A percentile compares a stretch with the other conserved stretches of the same genome.
These are phyloP conservation scores for Elongisporangium senticosum DNA, from an alignment of 352 stramenopile species.

Conservation along the genomic window DNA sequence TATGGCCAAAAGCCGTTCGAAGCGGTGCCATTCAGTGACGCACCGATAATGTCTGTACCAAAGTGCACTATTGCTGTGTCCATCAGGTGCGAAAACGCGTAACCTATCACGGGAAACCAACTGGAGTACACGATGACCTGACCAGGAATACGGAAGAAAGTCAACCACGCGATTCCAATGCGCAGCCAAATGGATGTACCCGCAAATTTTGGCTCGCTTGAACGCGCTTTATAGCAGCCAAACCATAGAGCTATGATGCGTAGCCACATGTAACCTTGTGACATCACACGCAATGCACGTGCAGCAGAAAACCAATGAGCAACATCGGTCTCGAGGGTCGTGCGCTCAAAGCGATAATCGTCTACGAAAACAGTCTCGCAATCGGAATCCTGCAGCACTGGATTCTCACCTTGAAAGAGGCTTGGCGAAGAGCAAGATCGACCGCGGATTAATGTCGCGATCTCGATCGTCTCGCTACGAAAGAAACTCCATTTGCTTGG, in stretches of 20 bases:
- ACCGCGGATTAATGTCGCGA: conserved; percentile 26
- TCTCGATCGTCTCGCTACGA: conserved; percentile 16
- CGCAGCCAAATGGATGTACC: not conserved
- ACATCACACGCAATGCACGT: conserved; percentile 17
- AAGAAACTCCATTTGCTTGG: not conserved
- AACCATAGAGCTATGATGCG: conserved; percentile 18
- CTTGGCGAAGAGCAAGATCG: conserved; percentile 10
- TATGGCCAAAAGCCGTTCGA: conserved; percentile 12
- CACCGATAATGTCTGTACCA: not conserved
- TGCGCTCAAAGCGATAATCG: conserved; percentile 53
- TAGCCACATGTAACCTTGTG: conserved; percentile 45
- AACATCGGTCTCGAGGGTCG: conserved; percentile 25
- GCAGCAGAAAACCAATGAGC: conserved; percentile 22
- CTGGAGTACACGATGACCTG: conserved; percentile 32
- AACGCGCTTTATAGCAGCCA: conserved; percentile 14
- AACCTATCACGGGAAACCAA: conserved; percentile 15
- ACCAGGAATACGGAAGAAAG: conserved; percentile 18
- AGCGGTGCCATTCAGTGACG: not conserved
- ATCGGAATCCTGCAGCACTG: too few relatives aligned
- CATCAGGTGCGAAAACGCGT: not conserved
- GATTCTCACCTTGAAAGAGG: too few relatives aligned
- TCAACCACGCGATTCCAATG: conserved; percentile 1
- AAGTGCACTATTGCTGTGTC: not conserved
- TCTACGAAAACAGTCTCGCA: conserved; percentile 37
- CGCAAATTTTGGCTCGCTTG: conserved; percentile 8